These are phyloP conservation scores for Nemania sp. DNA, from an alignment of 2,329 filamentous ascomycete species.

Conservation along the genomic window DNA sequence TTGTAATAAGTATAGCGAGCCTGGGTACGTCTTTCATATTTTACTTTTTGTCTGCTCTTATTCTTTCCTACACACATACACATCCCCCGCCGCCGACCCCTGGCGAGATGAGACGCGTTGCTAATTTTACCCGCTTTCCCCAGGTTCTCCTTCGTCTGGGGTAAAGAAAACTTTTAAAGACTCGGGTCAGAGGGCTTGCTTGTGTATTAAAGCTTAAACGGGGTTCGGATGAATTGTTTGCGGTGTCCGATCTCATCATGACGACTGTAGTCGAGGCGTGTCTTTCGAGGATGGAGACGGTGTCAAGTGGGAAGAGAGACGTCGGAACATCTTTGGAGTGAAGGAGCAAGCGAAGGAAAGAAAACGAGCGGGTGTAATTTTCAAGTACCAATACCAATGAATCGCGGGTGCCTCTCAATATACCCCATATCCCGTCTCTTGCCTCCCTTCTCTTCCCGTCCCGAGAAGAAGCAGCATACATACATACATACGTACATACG, in stretches of 20 bases:
- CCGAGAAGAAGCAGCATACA: too few relatives aligned
- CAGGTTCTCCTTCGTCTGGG: constrained; percentile 37
- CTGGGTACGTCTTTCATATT: constrained; percentile 60
- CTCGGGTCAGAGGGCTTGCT: not conserved
- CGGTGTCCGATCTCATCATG: not conserved
- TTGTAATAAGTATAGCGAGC: constrained; percentile 87
- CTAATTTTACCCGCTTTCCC: constrained; percentile 24
- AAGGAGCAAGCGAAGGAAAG: not conserved
- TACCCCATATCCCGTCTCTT: not conserved
- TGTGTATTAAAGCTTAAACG: too few relatives aligned
- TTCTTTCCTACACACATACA: not conserved
- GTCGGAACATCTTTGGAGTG: too few relatives aligned
- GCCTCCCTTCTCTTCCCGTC: too few relatives aligned
- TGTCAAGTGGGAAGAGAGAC: not conserved
- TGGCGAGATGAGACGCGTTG: not conserved
- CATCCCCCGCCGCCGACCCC: too few relatives aligned
- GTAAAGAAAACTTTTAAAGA: constrained; percentile 40
- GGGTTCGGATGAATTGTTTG: not conserved
- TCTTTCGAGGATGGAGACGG: not conserved
- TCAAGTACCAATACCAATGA: too few relatives aligned
- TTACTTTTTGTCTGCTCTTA: not conserved
- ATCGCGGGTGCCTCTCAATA: not conserved
- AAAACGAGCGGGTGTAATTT: not conserved
- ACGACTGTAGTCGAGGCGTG: not conserved
- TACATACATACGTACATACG: not conserved